Base-by-base conservation (phyloP, 495 filamentous ascomycete species). In the Staphylotrichum longicolle region DNA sequence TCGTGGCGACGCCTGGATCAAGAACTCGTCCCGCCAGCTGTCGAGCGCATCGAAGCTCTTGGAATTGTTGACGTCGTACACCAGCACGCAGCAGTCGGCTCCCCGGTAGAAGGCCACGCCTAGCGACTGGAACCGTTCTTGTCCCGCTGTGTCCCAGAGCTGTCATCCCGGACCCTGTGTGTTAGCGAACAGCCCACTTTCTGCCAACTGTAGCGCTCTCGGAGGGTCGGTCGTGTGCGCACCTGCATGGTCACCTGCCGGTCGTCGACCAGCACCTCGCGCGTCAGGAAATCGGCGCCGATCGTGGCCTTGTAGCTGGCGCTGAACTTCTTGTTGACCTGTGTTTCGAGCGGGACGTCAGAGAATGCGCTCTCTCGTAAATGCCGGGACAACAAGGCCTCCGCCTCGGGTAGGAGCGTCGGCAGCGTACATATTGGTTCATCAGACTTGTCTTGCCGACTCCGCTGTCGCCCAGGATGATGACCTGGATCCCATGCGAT, bases 281-380 rank as follows among this genome's bases (percentile, higher is more conserved):
- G 96, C 20, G 94, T 99, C 61, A 99, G 82, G 80, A 99, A 99
- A 74, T 99, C 94, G 61, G 94, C 94, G 63, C 95, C 95, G 73
- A 98, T 98, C 20, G 94, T 99, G 34, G 94, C 94, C 77, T 99
- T 99, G 83, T 99, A 99, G 79, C 93, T 96, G 63, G 91, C 92
- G 74, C 91, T 96, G 84, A 99, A 99, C 72, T 98, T 98, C 80
- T 98, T 99, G 82, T 99, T 98, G 87, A 99, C 93, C 93, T 98
- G 64, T 51, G 53, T 7, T 61, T 15, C 41, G 20, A 50, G 1
- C 11, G 15, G 40, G 12, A 42, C n/a, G 56, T 63, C 57, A 67
- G 67, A 27, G 20, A 27, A 50, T 41, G 8, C 5, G 14, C 14
- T 20, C 61, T 48, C 39, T 20, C n/a, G 50, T 42, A 40, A 33